These are phyloP conservation scores for Cyberlindnera americana DNA, from an alignment of 805 yeast genomes.

Conservation along the genomic window DNA sequence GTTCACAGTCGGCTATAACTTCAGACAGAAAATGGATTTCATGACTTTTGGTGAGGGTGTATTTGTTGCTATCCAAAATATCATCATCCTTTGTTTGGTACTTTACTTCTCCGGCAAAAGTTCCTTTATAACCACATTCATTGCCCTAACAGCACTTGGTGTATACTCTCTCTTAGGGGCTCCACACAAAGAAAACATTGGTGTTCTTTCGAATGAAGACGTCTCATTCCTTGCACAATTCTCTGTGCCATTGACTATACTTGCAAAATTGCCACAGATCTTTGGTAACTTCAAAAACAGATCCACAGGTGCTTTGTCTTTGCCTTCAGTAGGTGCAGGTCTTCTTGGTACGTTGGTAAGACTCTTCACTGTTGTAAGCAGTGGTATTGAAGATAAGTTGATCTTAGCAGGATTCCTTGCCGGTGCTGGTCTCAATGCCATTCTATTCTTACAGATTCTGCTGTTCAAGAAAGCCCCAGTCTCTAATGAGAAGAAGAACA, in stretches of 20 bases:
- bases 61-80: slow-evolving; percentile 35
- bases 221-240: slow-evolving; percentile 29
- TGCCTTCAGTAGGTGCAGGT: slow-evolving; percentile 35
- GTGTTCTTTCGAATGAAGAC: slow-evolving; percentile 23
- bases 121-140: slow-evolving; percentile 17
- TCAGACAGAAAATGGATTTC: slow-evolving; percentile 34
- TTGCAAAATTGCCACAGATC: slow-evolving; percentile 41
- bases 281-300: slow-evolving; percentile 32
- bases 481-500: slow-evolving; percentile 16
- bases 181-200: slow-evolving; percentile 13
- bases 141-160: slow-evolving; percentile 19
- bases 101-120: slow-evolving; percentile 18
- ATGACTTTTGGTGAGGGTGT: slow-evolving; percentile 38
- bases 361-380: slow-evolving; percentile 36
- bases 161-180: slow-evolving; percentile 23
- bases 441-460: slow-evolving; percentile 35
- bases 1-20: slow-evolving; percentile 35
- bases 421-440: slow-evolving; percentile 32
- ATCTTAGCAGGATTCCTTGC: slow-evolving; percentile 31
- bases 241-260: slow-evolving; percentile 34
- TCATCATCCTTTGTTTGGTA: slow-evolving; percentile 30
- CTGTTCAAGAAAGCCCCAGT: slow-evolving; percentile 25
- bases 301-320: slow-evolving; percentile 41
- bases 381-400: slow-evolving; percentile 32
- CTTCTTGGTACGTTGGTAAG: slow-evolving; percentile 37